Base-by-base conservation (phyloP, 768 basidiomycete species). In the Serendipita indica region DNA sequence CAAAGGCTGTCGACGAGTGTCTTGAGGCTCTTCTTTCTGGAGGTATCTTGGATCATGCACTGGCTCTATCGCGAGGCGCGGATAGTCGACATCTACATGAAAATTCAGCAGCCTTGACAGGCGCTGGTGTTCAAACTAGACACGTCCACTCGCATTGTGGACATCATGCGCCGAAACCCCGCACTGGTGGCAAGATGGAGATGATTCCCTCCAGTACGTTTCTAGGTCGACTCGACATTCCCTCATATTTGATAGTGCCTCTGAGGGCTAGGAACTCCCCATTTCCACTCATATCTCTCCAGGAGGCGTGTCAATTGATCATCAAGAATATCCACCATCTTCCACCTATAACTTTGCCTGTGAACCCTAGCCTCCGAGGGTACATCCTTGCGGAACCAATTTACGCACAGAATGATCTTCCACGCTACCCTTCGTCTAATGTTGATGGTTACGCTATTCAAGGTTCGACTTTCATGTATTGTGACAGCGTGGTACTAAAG, bases 361-460 rank as follows among this genome's bases (percentile, higher is more conserved):
- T 91, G 2, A 74, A 75, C 7, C 65, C 75, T 3, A 63, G 67
- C 0, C 72, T 94, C n/a, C 69, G 74, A 25, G 89, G 86, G 0
- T 74, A 82, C 62, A 75, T 90, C 22, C 75, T 92, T 1, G 86
- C 87, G 0, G 82, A 89, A 67, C 81, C 88, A 59, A 79, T 92
- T 2, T 71, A 74, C 61, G 82, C 88, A 3, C 72, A 79, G 1
- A 73, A 77, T 32, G 72, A 86, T 64, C 76, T 86, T 0, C 90
- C 90, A 2, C 66, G 68, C 2, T 76, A 76, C 1, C 68, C 73
- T 16, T 88, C 86, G 0, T 90, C 90, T 3, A 92, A 81, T 63
- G 89, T 90, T 10, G 90, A 93, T 67, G 90, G 90, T 0, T 94
- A 94, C 66, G 90, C 90, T 3, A 69, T 92, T 0, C 74, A 79